Evolutionary conservation across 2,329 filamentous ascomycete genomes (phyloP), one percentile per base, ranked within the genome.

Genomic region (Fusarium acutatum): DNA sequence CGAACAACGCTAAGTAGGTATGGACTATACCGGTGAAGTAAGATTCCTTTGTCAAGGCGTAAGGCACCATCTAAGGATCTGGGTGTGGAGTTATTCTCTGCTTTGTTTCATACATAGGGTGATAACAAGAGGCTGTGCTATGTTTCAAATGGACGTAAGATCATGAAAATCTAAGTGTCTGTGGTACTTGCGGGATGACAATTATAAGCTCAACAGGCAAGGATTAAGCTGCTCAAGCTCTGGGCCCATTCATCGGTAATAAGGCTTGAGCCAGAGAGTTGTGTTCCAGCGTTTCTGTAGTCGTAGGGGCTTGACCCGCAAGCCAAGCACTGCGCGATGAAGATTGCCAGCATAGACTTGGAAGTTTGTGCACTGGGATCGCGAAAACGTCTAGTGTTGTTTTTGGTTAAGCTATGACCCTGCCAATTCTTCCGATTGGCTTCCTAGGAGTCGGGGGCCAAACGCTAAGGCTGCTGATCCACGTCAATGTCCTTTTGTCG

Each of bases 391-490:
- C 41, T 43, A 74, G 54, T 59, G 50, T 62, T 64, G 60, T 56
- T 73, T 64, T 64, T 59, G 58, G 64, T 64, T 65, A 68, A 69
- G 75, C 64, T 73, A 71, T 74, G 62, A 67, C 71, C 46, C 64
- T 73, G 71, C 64, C 71, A 75, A 77, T 77, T 78, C 74, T 79
- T 80, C 79, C 79, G 79, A 80, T 79, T 79, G 77, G 79, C 67
- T 71, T 71, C 64, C 63, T 66, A 65, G 52, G 64, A 38, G 67
- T 69, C 64, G 56, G 59, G 71, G 71, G 66, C 69, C 73, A 71
- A 64, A 66, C 72, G 69, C 77, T 76, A 80, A 72, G 77, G 73
- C 71, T 76, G 69, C 67, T 76, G 74, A 78, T 78, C 76, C 74
- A 76, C 72, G 75, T 73, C 77, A 79, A 80, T 78, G 77, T 75